Conservation (phyloP, 495 filamentous ascomycete species). For the Pyronema domesticum region DNA sequence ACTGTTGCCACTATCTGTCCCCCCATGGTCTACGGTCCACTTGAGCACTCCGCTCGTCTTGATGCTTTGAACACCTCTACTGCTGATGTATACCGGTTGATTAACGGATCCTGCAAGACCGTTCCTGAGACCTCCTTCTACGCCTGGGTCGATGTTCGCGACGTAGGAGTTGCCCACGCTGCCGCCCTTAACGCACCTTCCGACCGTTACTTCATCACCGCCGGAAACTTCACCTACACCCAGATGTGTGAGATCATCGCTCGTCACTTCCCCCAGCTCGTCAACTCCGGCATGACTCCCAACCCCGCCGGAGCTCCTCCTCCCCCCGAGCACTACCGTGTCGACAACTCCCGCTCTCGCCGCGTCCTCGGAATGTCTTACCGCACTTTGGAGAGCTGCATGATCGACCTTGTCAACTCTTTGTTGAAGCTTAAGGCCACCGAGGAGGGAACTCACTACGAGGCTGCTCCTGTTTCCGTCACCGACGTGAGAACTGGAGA, state of each 20-base stretch:
- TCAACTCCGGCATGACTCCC: slow-evolving; percentile 11
- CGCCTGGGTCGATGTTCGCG: slow-evolving; percentile 50
- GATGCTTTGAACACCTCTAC: slow-evolving; percentile 55
- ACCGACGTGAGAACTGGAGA: slow-evolving; percentile 2
- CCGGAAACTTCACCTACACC: slow-evolving; percentile 29
- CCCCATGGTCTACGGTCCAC: slow-evolving; percentile 52
- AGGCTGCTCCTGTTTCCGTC: not conserved
- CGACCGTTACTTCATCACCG: slow-evolving; percentile 48
- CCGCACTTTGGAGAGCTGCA: slow-evolving; percentile 34
- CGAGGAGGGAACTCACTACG: not conserved
- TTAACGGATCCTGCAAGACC: slow-evolving; percentile 29
- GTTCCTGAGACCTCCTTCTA: slow-evolving; percentile 35
- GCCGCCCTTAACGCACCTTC: slow-evolving; percentile 40
- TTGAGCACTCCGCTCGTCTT: slow-evolving; percentile 46
- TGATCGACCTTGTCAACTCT: slow-evolving; percentile 39
- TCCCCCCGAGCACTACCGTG: slow-evolving; percentile 7
- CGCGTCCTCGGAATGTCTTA: slow-evolving; percentile 43
- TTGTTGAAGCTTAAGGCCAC: slow-evolving; percentile 17
- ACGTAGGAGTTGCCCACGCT: slow-evolving; percentile 54
- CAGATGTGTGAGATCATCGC: slow-evolving; percentile 28
- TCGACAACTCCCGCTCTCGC: slow-evolving; percentile 35
- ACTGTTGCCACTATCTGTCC: slow-evolving; percentile 54
- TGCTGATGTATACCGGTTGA: slow-evolving; percentile 25
- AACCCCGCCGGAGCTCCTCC: slow-evolving; percentile 9
- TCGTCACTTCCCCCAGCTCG: slow-evolving; percentile 42